phyloP scores from a whole-genome alignment of 345 rosid genomes.

The Leavenworthia alabamica region DNA sequence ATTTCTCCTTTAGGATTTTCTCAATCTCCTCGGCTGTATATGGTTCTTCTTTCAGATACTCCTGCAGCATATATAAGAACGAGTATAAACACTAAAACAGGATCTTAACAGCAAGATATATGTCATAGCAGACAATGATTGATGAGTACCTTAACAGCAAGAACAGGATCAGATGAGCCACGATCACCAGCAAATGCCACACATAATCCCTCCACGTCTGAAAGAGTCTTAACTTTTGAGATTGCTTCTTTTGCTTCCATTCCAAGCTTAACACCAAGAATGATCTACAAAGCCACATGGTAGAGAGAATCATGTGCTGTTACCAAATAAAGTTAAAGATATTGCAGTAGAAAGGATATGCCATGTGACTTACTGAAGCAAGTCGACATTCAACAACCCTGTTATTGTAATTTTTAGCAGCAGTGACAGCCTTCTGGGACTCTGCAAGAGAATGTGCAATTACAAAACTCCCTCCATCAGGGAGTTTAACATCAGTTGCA shows the following conservation, averaged over 20 bases:
- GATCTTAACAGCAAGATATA: slow-evolving; percentile 86
- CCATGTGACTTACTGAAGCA: slow-evolving; percentile 63
- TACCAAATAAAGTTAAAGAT: neutral
- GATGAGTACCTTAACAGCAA: slow-evolving; percentile 75
- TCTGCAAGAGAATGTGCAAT: slow-evolving; percentile 94
- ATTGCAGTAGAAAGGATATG: neutral
- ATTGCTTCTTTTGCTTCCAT: slow-evolving; percentile 71
- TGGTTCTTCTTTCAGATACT: slow-evolving; percentile 69
- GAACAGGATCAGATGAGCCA: slow-evolving; percentile 70
- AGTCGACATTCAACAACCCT: slow-evolving; percentile 96
- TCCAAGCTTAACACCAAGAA: slow-evolving; percentile 80
- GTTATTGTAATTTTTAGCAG: slow-evolving; percentile 90
- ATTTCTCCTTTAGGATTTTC: slow-evolving; percentile 40
- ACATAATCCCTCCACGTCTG: slow-evolving; percentile 87
- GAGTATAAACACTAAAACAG: neutral
- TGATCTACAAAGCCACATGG: slow-evolving; percentile 46
- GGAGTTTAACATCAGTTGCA: slow-evolving; percentile 95
- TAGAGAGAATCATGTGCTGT: slow-evolving; percentile 5
- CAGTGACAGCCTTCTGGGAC: slow-evolving; percentile 95
- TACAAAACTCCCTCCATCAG: slow-evolving; percentile 88
- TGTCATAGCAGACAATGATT: neutral
- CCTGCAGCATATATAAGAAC: slow-evolving; percentile 36
- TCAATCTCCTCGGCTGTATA: slow-evolving; percentile 78
- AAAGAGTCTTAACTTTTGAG: slow-evolving; percentile 74
- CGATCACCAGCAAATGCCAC: slow-evolving; percentile 48